Conservation (phyloP, 257 asterid genomes). For the Nyctanthes arbortristis region DNA sequence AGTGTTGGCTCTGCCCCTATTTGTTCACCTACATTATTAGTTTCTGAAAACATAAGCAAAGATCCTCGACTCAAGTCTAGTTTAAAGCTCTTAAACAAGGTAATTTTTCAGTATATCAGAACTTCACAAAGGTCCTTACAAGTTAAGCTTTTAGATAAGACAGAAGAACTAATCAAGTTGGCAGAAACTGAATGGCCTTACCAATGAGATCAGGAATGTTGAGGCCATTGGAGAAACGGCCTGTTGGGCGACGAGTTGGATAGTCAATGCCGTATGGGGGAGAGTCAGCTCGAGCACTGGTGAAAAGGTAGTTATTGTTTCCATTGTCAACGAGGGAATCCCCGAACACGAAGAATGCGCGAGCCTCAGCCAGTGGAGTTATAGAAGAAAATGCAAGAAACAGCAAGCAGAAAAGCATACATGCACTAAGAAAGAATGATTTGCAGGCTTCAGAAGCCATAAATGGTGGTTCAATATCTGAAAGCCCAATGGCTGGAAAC, state of each 20-base stretch:
- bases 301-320: constrained; percentile 71
- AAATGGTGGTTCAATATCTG: not conserved
- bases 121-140: not conserved
- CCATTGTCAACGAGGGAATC: constrained; percentile 90
- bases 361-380: constrained; percentile 43
- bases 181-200: constrained; percentile 18
- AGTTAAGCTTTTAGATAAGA: not conserved
- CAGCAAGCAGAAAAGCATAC: constrained; percentile 24
- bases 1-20: constrained; percentile 59
- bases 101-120: not conserved
- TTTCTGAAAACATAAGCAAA: not conserved
- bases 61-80: not conserved
- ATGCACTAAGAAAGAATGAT: constrained; percentile 29
- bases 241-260: constrained; percentile 72
- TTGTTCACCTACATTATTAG: constrained; percentile 46
- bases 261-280: constrained; percentile 91
- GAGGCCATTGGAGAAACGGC: constrained; percentile 91
- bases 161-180: not conserved
- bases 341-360: constrained; percentile 84
- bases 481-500: not conserved
- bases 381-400: constrained; percentile 32
- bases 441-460: not conserved
- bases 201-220: constrained; percentile 82
- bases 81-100: not conserved
- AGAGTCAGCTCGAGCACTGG: constrained; percentile 81